A percentile compares a stretch with the other conserved stretches of the same genome.
Evolutionary conservation across 106 monocot genomes (phyloP).

Genomic region (Dendrobium officinale): DNA sequence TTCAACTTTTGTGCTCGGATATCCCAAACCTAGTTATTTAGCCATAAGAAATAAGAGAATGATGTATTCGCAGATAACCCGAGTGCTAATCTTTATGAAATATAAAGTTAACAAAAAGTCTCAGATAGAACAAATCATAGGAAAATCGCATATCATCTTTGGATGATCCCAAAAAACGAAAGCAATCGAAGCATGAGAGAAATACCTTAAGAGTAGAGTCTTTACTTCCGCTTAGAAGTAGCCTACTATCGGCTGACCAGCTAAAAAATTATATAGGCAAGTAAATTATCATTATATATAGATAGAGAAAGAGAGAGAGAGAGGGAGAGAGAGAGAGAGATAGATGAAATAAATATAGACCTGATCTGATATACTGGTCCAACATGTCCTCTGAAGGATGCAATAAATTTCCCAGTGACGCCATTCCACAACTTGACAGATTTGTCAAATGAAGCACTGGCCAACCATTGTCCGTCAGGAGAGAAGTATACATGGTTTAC

Average conservation of each 20-base stretch:
- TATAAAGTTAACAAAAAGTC: background rate
- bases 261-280: constrained; percentile 21
- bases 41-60: background rate
- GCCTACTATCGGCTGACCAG: constrained; percentile 98
- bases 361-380: constrained; percentile 95
- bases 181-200: background rate
- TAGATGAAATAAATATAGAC: constrained; percentile 14
- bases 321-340: background rate
- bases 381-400: constrained; percentile 90
- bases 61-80: background rate
- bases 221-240: constrained; percentile 95
- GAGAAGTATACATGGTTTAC: constrained; percentile 99
- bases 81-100: background rate
- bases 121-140: background rate
- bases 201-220: constrained; percentile 95
- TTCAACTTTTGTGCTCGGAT: constrained; percentile 77
- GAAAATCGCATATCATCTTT: background rate
- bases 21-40: constrained; percentile 74
- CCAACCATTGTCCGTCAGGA: constrained; percentile 95
- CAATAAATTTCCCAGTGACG: constrained; percentile 64
- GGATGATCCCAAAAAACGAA: background rate
- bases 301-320: background rate
- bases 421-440: constrained; percentile 99
- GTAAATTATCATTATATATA: background rate
- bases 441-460: constrained; percentile 98